Evolutionary conservation across 208 protist species (phyloP), one percentile per base, ranked within the genome.

Genomic region (Leishmania aethiopica): DNA sequence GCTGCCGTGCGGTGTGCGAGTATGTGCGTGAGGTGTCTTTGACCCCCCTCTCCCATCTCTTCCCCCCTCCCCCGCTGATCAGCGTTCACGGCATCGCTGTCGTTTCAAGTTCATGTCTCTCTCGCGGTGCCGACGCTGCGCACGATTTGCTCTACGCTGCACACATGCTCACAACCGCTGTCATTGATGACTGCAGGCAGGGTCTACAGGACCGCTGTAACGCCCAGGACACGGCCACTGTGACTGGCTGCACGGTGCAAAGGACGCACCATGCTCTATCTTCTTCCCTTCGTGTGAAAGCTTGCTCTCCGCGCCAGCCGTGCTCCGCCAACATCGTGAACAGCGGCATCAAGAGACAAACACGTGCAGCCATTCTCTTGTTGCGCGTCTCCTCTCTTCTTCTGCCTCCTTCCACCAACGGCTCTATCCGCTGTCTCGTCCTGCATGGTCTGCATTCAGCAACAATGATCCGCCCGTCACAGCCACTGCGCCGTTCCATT

Each of bases 401-500:
- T 47, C 42, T 62, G 13, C n/a, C 32, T 62, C 15, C 15, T 47
- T 77, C 49, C 17, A 42, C 19, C 73, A 77, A 51, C 51, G 47
- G 7, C 8, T 57, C 40, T 28, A 42, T 62, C n/a, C 32, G 13
- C 22, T 49, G 40, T 62, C 73, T 45, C 51, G 32, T 62, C 73
- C 32, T 59, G 32, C 6, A 11, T 4, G 73, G 51, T 3, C 40
- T 77, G 22, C 17, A 15, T 45, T 47, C 15, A 42, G 51, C 13
- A 35, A 19, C 73, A 15, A 85, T 85, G 82, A 64, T 85, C 37
- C 82, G 77, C 60, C 77, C 73, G 0, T 55, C 76, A 3, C 77
- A 60, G 25, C 82, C 77, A 70, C 77, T 85, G 40, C 82, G 82
- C 32, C 82, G 82, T 13, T 81, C 82, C 42, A 72, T 79, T 6